Evolutionary conservation across 108 stramenopile genomes (phyloP).

Genomic region (Skeletonema potamos): DNA sequence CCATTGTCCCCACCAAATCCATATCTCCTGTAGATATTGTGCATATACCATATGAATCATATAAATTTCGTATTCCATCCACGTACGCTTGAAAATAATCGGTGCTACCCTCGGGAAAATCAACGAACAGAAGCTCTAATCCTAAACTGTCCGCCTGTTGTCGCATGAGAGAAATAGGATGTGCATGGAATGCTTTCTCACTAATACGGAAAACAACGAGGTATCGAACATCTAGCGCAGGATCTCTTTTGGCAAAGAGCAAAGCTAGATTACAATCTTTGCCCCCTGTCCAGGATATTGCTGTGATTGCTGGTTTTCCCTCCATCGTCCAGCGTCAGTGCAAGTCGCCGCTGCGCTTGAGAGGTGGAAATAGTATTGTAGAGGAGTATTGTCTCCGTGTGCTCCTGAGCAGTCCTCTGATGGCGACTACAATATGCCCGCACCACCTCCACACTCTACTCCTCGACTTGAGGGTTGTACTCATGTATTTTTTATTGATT

Average conservation of each 20-base stretch:
- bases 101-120: conserved; percentile 6
- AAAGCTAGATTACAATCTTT: conserved; percentile 57
- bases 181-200: conserved; percentile 36
- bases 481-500: too few species aligned
- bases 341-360: background rate
- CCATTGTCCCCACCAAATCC: conserved; percentile 47
- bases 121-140: conserved; percentile 22
- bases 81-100: conserved; percentile 46
- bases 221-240: conserved; percentile 26
- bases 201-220: conserved; percentile 20
- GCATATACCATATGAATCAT: conserved; percentile 28
- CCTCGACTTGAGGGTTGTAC: too few species aligned
- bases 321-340: conserved; percentile 5
- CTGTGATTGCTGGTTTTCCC: conserved; percentile 7
- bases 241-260: conserved; percentile 27
- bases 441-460: too few species aligned
- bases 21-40: conserved; percentile 53
- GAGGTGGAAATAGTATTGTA: too few species aligned
- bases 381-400: too few species aligned
- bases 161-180: conserved; percentile 42
- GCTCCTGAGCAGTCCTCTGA: too few species aligned
- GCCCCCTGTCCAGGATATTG: conserved; percentile 54
- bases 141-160: conserved; percentile 40
- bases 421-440: too few species aligned
- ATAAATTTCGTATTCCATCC: conserved; percentile 22